A percentile compares a stretch with the other conserved stretches of the same genome.
Evolutionary conservation across 2,329 filamentous ascomycete genomes (phyloP).

Genomic region (Spiromastix sp.): DNA sequence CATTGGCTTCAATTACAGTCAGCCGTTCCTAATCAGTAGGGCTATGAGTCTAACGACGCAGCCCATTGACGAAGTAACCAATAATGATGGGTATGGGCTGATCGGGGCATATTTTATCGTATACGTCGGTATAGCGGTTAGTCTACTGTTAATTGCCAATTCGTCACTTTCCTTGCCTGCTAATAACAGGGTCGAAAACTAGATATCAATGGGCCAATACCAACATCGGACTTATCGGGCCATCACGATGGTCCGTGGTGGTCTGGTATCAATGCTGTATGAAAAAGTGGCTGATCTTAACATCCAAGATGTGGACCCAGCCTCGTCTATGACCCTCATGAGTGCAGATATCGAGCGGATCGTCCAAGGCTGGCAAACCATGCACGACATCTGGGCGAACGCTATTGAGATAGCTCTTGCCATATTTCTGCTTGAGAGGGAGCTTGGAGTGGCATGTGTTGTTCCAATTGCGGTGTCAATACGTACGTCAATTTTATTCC

Average conservation of each 20-base stretch:
- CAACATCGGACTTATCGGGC: conserved; percentile 33
- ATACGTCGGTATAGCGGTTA: conserved; percentile 32
- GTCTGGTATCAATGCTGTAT: conserved; percentile 41
- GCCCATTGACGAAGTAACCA: conserved; percentile 17
- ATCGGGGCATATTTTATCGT: conserved; percentile 35
- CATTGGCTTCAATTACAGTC: conserved; percentile 27
- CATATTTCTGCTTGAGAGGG: conserved; percentile 31
- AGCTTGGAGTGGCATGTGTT: conserved; percentile 35
- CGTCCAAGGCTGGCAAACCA: conserved; percentile 28
- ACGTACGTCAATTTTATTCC: too few species aligned
- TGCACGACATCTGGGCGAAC: conserved; percentile 39
- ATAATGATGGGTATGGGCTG: conserved; percentile 31
- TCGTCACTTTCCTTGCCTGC: not conserved
- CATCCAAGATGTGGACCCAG: conserved; percentile 24
- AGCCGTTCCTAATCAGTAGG: conserved; percentile 28
- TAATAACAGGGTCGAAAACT: not conserved
- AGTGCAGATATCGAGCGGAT: conserved; percentile 38
- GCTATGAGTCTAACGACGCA: conserved; percentile 25
- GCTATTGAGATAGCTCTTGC: conserved; percentile 36
- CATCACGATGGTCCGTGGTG: conserved; percentile 34
- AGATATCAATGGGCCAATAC: conserved; percentile 31
- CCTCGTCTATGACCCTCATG: conserved; percentile 35
- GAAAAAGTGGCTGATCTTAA: conserved; percentile 28
- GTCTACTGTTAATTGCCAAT: conserved; percentile 10
- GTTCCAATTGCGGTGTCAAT: conserved; percentile 35